Evolutionary conservation across 495 filamentous ascomycete species (phyloP), one percentile per base, ranked within the genome.

Genomic region (Podospora comata): DNA sequence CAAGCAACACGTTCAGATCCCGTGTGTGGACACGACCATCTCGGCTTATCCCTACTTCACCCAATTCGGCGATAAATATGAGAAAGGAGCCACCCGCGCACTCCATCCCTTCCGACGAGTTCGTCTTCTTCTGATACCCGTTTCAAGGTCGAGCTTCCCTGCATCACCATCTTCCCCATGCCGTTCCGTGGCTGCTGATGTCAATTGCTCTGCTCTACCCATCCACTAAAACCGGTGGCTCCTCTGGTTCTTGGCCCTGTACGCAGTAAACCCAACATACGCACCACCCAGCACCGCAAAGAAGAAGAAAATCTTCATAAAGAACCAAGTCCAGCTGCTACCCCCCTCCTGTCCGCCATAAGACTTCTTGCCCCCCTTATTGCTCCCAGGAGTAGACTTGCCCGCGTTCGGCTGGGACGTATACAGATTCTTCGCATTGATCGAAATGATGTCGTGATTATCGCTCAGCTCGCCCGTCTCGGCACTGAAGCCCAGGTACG

Each of bases 401-500:
- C 74, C 77, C 19, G 30, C 28, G 62, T 75, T 81, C 57, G 82
- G 79, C 75, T 71, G 85, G 64, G 89, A 79, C 66, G 84, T 85
- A 79, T 99, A 97, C 30, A 98, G 84, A 76, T 97, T 98, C 84
- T 91, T 91, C 54, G 94, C 88, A 67, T 89, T 82, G 77, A 99
- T 86, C 65, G 86, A 90, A 78, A 98, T 90, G 78, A 99, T 96
- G 78, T 99, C 96, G 86, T 97, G 93, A 84, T 97, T 97, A 79
- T 99, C 96, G 77, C 87, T 92, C 71, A 99, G 85, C 81, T 99
- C 96, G 72, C 96, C 96, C 28, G 94, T 97, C 83, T 98, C 93
- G 56, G 94, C 93, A 7, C 87, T 92, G 81, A 99, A 97, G 72
- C 96, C 96, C 16, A 99, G 86, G 81, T 99, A 99, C 23, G 92